Evolutionary conservation across 2,329 filamentous ascomycete genomes (phyloP), one percentile per base, ranked within the genome.

Genomic region (Aspergillus melleus): DNA sequence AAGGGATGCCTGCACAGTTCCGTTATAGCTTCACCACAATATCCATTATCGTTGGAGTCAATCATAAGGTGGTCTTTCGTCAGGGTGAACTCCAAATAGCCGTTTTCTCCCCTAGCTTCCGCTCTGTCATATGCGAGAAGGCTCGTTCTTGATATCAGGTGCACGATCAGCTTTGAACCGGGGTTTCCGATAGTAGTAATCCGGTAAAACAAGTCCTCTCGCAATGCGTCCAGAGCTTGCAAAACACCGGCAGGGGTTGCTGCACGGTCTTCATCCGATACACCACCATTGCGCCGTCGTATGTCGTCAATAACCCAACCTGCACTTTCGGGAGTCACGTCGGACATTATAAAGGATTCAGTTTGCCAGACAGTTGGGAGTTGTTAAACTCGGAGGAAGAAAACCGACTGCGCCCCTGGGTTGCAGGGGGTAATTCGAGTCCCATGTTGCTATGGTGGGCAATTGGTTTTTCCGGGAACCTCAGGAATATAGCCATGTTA

Each of bases 41-140:
- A 58, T n/a, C 53, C 57, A 51, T 61, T 53, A 2, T 52, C 32
- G 47, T 59, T 61, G 1, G 36, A 51, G 1, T 61, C 50, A 26
- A 57, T 39, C 16, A 59, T 6, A 0, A 59, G 53, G 22, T 30
- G 32, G 39, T 55, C 29, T 2, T 16, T 4, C 14, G 36, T 12
- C 8, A 61, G 19, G 8, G 32, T 11, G 11, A 61, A 52, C 4
- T 6, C 16, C 12, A 61, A 20, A 20, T 24, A 55, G 9, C 49
- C 52, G 6, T 44, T 22, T 36, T 36, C 6, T 14, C 19, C 49
- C 29, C 55, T 11, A 30, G 49, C 44, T 2, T 11, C 20, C 22
- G 53, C 56, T 19, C n/a, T 32, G 12, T n/a, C 16, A 24, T 61
- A 61, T 9, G 19, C 8, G 14, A 55, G 30, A 2, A 1, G 19